Percentiles rank a stretch among this genome's conserved stretches.
phyloP scores from a whole-genome alignment of 208 protist genomes.

The Naegleria gruberi region DNA sequence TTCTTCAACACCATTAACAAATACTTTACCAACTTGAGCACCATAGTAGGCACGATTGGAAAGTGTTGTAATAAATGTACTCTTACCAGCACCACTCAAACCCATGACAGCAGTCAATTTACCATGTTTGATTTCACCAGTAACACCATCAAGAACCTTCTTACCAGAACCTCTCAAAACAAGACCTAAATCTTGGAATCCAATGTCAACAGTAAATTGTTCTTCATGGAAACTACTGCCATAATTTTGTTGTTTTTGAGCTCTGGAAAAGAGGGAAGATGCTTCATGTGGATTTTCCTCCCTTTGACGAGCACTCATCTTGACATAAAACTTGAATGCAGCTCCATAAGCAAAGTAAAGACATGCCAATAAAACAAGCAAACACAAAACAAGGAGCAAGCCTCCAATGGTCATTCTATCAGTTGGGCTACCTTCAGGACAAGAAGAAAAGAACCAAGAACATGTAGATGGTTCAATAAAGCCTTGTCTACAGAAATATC shows the following conservation, averaged over 20 bases:
- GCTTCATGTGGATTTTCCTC: not conserved
- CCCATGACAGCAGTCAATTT: constrained; percentile 5
- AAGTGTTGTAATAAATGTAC: constrained; percentile 7
- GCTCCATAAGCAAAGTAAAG: not conserved
- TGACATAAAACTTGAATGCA: not conserved
- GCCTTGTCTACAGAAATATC: not conserved
- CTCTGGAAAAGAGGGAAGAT: not conserved
- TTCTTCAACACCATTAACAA: constrained; percentile 7
- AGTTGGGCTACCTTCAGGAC: not conserved
- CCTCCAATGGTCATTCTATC: not conserved
- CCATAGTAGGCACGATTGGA: constrained; percentile 20
- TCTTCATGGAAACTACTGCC: not conserved
- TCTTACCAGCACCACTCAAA: not conserved
- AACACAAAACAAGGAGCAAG: not conserved
- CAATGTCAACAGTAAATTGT: constrained; percentile 12
- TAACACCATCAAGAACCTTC: not conserved
- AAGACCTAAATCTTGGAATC: constrained; percentile 10
- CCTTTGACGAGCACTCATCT: not conserved
- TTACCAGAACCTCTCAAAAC: not conserved
- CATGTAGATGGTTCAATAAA: not conserved
- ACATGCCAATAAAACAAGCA: not conserved
- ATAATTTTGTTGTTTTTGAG: not conserved
- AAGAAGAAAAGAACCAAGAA: not conserved
- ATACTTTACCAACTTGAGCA: not conserved
- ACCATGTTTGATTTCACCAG: not conserved